phyloP scores from a whole-genome alignment of 2,329 filamentous ascomycete species.

The Incumbomyces delicatus region DNA sequence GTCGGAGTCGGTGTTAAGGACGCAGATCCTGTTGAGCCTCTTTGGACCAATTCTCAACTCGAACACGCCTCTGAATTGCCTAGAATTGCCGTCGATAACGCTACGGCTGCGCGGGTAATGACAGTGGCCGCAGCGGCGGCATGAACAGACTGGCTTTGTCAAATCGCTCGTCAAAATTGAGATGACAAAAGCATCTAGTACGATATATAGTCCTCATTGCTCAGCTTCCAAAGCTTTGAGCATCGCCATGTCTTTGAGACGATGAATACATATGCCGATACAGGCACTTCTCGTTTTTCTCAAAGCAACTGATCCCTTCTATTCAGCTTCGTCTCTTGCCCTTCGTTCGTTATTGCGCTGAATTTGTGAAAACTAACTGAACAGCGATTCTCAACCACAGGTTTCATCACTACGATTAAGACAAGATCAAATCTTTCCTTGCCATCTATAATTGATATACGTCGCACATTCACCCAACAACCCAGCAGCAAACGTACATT shows the following conservation, averaged over 20 bases:
- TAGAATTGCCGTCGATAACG: slow-evolving; percentile 10
- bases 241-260: slow-evolving; percentile 85
- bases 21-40: slow-evolving; percentile 53
- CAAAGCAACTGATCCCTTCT: neutral
- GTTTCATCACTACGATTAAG: no score
- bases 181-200: neutral
- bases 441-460: no score
- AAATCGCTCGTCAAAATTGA: neutral
- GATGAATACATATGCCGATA: slow-evolving; percentile 64
- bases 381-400: neutral
- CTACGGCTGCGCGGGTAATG: slow-evolving; percentile 9
- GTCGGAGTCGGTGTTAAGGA: slow-evolving; percentile 77
- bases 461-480: no score
- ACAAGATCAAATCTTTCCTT: no score
- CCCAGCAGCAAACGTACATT: no score
- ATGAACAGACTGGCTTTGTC: neutral
- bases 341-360: neutral
- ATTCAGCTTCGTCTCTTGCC: neutral
- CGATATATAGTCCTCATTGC: neutral
- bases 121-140: slow-evolving; percentile 18
- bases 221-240: slow-evolving; percentile 4
- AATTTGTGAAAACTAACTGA: neutral
- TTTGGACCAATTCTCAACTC: slow-evolving; percentile 88
- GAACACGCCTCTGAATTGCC: slow-evolving; percentile 10
- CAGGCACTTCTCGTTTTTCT: slow-evolving; percentile 5